Percentiles rank a stretch among this genome's conserved stretches.
Conservation (phyloP, 1,139 yeast species). For the Taiozyma sp. region DNA sequence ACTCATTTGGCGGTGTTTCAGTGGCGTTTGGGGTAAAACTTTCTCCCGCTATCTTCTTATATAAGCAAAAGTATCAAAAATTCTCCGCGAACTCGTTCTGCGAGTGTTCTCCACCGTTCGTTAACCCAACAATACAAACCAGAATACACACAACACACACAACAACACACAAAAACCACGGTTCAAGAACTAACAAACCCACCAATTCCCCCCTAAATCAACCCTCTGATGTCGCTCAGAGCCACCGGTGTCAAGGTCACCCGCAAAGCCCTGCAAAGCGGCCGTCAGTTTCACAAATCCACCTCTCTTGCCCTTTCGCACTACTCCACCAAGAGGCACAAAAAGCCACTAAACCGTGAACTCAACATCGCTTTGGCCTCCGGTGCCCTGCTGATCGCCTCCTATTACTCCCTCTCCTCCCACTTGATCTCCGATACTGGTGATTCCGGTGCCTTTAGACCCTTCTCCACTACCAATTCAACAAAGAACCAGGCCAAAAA, state of each 20-base stretch:
- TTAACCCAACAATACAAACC: too few species aligned
- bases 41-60: too few species aligned
- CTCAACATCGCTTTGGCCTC: slow-evolving; percentile 26
- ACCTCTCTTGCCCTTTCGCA: too few species aligned
- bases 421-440: slow-evolving; percentile 21
- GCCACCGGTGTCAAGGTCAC: neutral
- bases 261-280: neutral
- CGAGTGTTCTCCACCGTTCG: too few species aligned
- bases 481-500: slow-evolving; percentile 18
- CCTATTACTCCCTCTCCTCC: slow-evolving; percentile 28
- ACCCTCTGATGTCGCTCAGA: too few species aligned
- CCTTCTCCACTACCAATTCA: slow-evolving; percentile 17
- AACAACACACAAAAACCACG: too few species aligned
- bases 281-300: neutral
- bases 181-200: too few species aligned
- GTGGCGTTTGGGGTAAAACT: too few species aligned
- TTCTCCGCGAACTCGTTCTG: too few species aligned
- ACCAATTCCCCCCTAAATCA: too few species aligned
- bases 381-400: slow-evolving; percentile 30
- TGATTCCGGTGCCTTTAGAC: slow-evolving; percentile 20
- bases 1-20: slow-evolving; percentile 7
- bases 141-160: too few species aligned
- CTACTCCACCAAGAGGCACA: neutral
- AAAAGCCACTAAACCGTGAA: neutral
- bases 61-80: too few species aligned